Evolutionary conservation across 2,329 filamentous ascomycete species (phyloP), one percentile per base, ranked within the genome.

Genomic region (Trichoderma sp.): DNA sequence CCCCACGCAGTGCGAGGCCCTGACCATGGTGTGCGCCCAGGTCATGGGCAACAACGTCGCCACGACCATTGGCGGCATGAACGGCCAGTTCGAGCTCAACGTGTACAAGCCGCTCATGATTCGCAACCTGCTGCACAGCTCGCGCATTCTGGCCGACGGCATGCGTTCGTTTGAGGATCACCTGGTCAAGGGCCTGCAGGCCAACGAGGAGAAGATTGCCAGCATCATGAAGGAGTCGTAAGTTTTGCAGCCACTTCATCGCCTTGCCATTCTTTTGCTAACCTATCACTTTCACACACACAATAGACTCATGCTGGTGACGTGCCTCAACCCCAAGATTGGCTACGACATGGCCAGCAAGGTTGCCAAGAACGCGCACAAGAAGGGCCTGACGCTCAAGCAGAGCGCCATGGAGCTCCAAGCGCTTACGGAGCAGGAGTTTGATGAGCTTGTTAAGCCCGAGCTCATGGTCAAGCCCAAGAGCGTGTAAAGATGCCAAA

Each of bases 91-190:
- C 73, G 95, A 98, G 81, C 87, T 99, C 71, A 99, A 98, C 80
- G 95, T 98, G 64, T 99, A 97, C 88, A 98, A 98, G 85, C 95
- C 95, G 50, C 87, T 98, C 66, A 86, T 99, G 77, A 98, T 98
- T 80, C 87, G 90, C 79, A 98, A 98, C 82, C 83, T 98, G 70
- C 85, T 99, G 45, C 95, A 98, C 85, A 97, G 92, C 82, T 84
- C 90, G 65, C 88, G 94, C 69, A 88, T 99, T 67, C 82, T 99
- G 64, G 85, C 92, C 43, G 95, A 99, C 75, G 92, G 91, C 73
- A 98, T 98, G 93, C 86, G 85, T 74, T 96, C 92, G 69, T 98
- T 99, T 76, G 92, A 97, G 82, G 91, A 92, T 83, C 94, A 98
- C 81, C 84, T 98, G 39, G 90, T 99, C 21, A 86, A 82, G 50